A percentile compares a stretch with the other conserved stretches of the same genome.
These are phyloP conservation scores for Nakataea oryzae DNA, from an alignment of 2,329 filamentous ascomycete genomes.

Conservation along the genomic window DNA sequence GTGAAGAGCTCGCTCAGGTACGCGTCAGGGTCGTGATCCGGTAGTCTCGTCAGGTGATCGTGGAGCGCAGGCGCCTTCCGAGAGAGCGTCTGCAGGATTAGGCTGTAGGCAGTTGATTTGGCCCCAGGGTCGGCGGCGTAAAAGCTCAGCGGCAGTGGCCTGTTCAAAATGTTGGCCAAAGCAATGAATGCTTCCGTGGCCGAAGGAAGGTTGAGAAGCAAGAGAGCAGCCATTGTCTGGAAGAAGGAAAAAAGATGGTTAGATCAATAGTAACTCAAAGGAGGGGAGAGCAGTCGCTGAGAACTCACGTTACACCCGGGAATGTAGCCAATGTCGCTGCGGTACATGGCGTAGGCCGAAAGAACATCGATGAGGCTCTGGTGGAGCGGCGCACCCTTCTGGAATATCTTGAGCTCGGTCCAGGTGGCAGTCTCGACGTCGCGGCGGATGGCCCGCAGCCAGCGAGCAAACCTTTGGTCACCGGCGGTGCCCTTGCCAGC, in stretches of 20 bases:
- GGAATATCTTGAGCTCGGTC: slow-evolving; percentile 64
- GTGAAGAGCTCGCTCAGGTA: slow-evolving; percentile 54
- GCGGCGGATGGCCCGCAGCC: slow-evolving; percentile 52
- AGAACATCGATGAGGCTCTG: slow-evolving; percentile 60
- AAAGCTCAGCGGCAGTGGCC: slow-evolving; percentile 64
- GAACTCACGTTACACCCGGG: slow-evolving; percentile 62
- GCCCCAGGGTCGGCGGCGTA: slow-evolving; percentile 60
- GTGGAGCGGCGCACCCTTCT: slow-evolving; percentile 55
- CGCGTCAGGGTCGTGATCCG: slow-evolving; percentile 33
- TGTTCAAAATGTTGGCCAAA: slow-evolving; percentile 68
- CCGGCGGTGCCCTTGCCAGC: slow-evolving; percentile 40
- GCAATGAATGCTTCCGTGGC: slow-evolving; percentile 57
- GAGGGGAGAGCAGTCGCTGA: not conserved
- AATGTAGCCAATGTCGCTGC: slow-evolving; percentile 71
- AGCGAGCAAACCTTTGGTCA: slow-evolving; percentile 43
- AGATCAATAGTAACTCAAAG: slow-evolving; percentile 1
- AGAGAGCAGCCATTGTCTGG: slow-evolving; percentile 60
- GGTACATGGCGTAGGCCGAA: slow-evolving; percentile 72
- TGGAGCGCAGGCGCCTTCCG: slow-evolving; percentile 56
- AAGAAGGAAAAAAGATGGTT: not conserved
- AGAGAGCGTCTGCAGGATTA: slow-evolving; percentile 55
- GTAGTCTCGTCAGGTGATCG: slow-evolving; percentile 47
- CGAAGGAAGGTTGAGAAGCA: slow-evolving; percentile 60
- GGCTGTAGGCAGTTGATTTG: slow-evolving; percentile 57
- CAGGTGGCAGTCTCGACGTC: slow-evolving; percentile 58